These are phyloP conservation scores for Spathaspora arborariae DNA, from an alignment of 805 yeast genomes.

Conservation along the genomic window DNA sequence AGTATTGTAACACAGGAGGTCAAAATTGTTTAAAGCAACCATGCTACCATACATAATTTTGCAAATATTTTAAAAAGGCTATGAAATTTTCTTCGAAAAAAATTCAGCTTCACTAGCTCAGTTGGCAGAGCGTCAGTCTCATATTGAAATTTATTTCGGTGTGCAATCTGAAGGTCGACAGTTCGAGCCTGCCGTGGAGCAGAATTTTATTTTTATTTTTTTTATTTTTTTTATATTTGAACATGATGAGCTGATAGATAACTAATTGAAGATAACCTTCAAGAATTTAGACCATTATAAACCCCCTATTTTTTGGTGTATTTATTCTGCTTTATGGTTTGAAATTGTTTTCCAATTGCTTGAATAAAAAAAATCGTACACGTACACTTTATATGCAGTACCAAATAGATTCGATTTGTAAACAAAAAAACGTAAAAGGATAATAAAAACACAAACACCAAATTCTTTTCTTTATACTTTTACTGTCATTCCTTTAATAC, in stretches of 20 bases:
- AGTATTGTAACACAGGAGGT: too few species aligned
- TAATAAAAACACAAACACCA: background rate
- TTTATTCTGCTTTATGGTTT: too few species aligned
- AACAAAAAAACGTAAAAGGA: background rate
- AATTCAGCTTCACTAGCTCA: conserved; percentile 19
- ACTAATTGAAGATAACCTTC: too few species aligned
- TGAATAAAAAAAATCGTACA: too few species aligned
- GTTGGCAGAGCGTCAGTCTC: conserved; percentile 27
- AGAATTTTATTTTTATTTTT: conserved; percentile 14
- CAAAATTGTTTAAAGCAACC: background rate
- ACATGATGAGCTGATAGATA: background rate
- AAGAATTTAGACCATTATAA: too few species aligned
- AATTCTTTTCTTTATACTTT: background rate
- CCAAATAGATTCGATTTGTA: background rate
- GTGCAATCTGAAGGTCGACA: conserved; percentile 45
- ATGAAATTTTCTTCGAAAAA: background rate
- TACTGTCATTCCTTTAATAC: background rate
- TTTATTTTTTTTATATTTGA: background rate
- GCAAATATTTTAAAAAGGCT: background rate
- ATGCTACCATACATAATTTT: background rate
- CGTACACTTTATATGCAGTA: background rate
- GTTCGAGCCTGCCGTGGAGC: conserved; percentile 49
- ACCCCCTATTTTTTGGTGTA: too few species aligned
- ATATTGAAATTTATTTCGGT: conserved; percentile 11
- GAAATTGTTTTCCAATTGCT: too few species aligned